Evolutionary conservation across 805 yeast species (phyloP).

Genomic region (Phaffomyces opuntiae): DNA sequence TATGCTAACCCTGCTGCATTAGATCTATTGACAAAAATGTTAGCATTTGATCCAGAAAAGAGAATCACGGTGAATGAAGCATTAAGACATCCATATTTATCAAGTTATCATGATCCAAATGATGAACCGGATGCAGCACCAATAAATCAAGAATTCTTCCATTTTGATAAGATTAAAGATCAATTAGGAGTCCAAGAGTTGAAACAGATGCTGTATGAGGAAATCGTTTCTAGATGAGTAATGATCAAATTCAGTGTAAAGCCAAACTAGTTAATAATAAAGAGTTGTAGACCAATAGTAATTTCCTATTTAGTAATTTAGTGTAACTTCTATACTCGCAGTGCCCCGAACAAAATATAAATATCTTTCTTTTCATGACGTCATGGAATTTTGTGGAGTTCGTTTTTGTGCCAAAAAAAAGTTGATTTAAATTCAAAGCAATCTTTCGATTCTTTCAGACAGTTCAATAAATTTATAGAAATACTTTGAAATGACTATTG

Average conservation of each 20-base stretch:
- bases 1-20: slow-evolving; percentile 57
- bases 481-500: too few species aligned
- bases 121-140: slow-evolving; percentile 88
- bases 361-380: not conserved
- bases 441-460: not conserved
- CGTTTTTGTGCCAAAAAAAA: slow-evolving; percentile 1
- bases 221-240: slow-evolving; percentile 33
- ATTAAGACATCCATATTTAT: slow-evolving; percentile 75
- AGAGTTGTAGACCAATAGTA: too few species aligned
- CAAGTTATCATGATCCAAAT: slow-evolving; percentile 86
- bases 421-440: not conserved
- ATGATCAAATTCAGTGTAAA: too few species aligned
- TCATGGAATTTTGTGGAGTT: slow-evolving; percentile 1
- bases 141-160: slow-evolving; percentile 81
- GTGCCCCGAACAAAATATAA: too few species aligned
- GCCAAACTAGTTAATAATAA: too few species aligned
- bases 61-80: slow-evolving; percentile 84
- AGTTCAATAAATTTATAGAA: too few species aligned
- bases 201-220: slow-evolving; percentile 71
- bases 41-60: slow-evolving; percentile 76
- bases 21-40: slow-evolving; percentile 60
- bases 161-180: slow-evolving; percentile 80
- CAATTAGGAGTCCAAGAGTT: slow-evolving; percentile 69
- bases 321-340: too few species aligned
- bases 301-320: too few species aligned